Percentiles rank a stretch among this genome's conserved stretches.
These are phyloP conservation scores for Pyrus betulifolia DNA, from an alignment of 306 rosid species.

Conservation along the genomic window DNA sequence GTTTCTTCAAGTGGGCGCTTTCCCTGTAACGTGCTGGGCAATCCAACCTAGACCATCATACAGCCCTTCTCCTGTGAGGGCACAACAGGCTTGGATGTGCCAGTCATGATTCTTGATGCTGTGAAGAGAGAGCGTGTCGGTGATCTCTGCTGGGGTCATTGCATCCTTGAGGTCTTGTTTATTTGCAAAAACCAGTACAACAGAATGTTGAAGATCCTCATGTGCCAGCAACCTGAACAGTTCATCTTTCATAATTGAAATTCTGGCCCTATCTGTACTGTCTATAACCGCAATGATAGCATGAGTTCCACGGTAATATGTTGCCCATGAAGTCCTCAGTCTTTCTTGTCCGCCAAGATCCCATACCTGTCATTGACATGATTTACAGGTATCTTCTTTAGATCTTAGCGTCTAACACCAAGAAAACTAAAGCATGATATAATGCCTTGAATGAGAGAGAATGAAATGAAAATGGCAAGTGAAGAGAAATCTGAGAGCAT, in stretches of 20 bases:
- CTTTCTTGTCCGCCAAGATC: constrained; percentile 99
- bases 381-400: neutral
- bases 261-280: constrained; percentile 90
- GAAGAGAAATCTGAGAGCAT: neutral
- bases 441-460: neutral
- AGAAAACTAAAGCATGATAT: neutral
- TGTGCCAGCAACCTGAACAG: constrained; percentile 89
- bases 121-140: constrained; percentile 86
- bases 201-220: constrained; percentile 80
- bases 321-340: constrained; percentile 96
- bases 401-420: neutral
- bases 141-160: constrained; percentile 96
- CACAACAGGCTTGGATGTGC: constrained; percentile 98
- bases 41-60: constrained; percentile 97
- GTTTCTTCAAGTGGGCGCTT: constrained; percentile 44
- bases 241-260: constrained; percentile 88
- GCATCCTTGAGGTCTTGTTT: constrained; percentile 99
- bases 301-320: constrained; percentile 91
- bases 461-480: neutral
- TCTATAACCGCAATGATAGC: constrained; percentile 88
- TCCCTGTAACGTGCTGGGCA: constrained; percentile 75
- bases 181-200: constrained; percentile 80
- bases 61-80: constrained; percentile 90
- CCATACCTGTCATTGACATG: constrained; percentile 69
- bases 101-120: constrained; percentile 99